Base-by-base conservation (phyloP, 768 basidiomycete genomes). In the Xerocomellus amylosporus region DNA sequence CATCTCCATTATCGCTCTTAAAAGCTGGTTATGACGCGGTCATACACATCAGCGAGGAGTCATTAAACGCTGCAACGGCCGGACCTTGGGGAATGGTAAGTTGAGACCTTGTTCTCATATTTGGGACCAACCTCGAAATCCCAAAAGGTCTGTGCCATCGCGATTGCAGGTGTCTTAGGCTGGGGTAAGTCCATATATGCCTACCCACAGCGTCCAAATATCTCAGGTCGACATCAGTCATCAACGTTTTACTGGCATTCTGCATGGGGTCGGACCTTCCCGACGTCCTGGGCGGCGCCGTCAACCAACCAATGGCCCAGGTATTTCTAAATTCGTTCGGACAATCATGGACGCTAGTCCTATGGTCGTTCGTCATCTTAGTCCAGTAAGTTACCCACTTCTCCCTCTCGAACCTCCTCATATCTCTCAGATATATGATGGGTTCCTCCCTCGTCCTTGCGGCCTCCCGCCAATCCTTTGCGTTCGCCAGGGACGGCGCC, bases 81-180 rank as follows among this genome's bases (percentile, higher is more conserved):
- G 81, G 80, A 5, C 83, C 83, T 0, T 80, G 76, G 75, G 82
- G 80, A 6, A 83, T 83, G 41, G 73, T 85, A 22, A 70, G 71
- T 33, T 4, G 17, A 24, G 1, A 41, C 6, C 5, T 41, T n/a
- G 7, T 24, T 5, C 47, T 33, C 22, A 5, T 55, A 8, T 24
- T n/a, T 8, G 1, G 14, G 15, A 47, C 12, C 22, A 28, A 40
- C 3, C 28, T 44, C 10, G 8, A n/a, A n/a, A 49, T 3, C 41
- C 12, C 3, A 26, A 28, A 44, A 69, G 68, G 58, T 69, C 44
- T 46, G 38, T 43, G 72, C 80, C 10, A 77, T 77, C 26, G 73
- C 62, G 3, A 74, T 77, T 39, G 72, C 77, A 12, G 74, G 79
- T 33, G 56, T 81, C 8, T 69, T 80, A 5, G 80, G 79, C 9